Conservation (phyloP, 345 rosid genomes). For the Turritis glabra region DNA sequence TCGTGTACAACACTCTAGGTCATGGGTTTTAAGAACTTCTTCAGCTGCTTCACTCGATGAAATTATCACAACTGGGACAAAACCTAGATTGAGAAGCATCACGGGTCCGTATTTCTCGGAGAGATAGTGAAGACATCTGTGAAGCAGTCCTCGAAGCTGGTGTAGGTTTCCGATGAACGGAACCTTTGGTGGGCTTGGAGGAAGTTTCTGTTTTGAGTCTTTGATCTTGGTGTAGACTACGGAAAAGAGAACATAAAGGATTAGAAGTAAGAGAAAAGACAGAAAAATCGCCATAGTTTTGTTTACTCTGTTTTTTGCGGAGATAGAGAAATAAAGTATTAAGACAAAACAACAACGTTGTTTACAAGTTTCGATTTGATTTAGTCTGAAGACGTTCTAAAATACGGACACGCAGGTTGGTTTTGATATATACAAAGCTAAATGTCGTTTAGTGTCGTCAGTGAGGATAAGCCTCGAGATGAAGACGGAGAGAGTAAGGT, state of each 20-base stretch:
- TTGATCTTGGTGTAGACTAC: neutral
- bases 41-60: constrained; percentile 39
- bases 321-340: neutral
- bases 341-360: neutral
- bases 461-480: constrained; percentile 1
- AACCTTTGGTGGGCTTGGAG: constrained; percentile 28
- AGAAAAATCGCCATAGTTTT: neutral
- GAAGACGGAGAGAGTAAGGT: neutral
- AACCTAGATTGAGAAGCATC: constrained; percentile 32
- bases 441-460: neutral
- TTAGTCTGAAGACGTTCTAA: neutral
- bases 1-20: constrained; percentile 42
- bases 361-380: neutral
- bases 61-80: constrained; percentile 26
- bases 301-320: neutral
- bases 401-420: neutral
- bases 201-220: constrained; percentile 9
- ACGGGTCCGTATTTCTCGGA: constrained; percentile 36
- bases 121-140: constrained; percentile 33
- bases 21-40: constrained; percentile 36
- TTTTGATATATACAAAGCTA: neutral
- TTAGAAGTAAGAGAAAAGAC: constrained; percentile 17
- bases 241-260: neutral
- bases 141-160: constrained; percentile 29
- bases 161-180: constrained; percentile 34